Evolutionary conservation across 768 basidiomycete species (phyloP).

Genomic region (Cystoderma amianthinum): DNA sequence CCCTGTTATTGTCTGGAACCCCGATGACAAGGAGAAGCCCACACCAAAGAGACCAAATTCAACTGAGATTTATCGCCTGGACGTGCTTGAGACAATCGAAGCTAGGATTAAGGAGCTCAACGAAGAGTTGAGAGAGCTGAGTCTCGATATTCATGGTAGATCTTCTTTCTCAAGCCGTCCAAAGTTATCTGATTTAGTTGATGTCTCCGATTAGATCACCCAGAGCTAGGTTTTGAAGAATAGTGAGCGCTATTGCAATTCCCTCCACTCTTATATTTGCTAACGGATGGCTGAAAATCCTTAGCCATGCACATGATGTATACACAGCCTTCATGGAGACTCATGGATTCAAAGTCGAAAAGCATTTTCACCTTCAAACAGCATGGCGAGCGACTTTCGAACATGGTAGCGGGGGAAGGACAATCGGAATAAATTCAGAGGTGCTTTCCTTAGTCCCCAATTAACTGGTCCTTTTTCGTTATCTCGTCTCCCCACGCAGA

Average conservation of each 20-base stretch:
- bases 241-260: slow-evolving; percentile 29
- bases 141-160: slow-evolving; percentile 68
- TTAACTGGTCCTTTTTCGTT: too few species aligned
- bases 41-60: slow-evolving; percentile 22
- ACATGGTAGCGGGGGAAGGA: slow-evolving; percentile 59
- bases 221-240: slow-evolving; percentile 66
- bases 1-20: slow-evolving; percentile 39
- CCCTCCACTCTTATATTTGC: too few species aligned
- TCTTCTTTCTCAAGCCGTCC: neutral
- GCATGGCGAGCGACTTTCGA: slow-evolving; percentile 71
- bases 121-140: slow-evolving; percentile 48
- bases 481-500: slow-evolving; percentile 21
- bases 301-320: slow-evolving; percentile 64
- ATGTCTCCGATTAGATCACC: slow-evolving; percentile 40
- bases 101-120: slow-evolving; percentile 44
- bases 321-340: slow-evolving; percentile 61
- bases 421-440: slow-evolving; percentile 78
- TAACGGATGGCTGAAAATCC: neutral
- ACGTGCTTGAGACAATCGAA: slow-evolving; percentile 58
- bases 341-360: slow-evolving; percentile 59
- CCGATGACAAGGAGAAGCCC: slow-evolving; percentile 24
- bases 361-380: slow-evolving; percentile 57
- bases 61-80: slow-evolving; percentile 40
- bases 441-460: slow-evolving; percentile 16
- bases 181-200: neutral